A percentile compares a stretch with the other conserved stretches of the same genome.
phyloP scores from a whole-genome alignment of 2,329 filamentous ascomycete genomes.

The Fusarium newnesense region DNA sequence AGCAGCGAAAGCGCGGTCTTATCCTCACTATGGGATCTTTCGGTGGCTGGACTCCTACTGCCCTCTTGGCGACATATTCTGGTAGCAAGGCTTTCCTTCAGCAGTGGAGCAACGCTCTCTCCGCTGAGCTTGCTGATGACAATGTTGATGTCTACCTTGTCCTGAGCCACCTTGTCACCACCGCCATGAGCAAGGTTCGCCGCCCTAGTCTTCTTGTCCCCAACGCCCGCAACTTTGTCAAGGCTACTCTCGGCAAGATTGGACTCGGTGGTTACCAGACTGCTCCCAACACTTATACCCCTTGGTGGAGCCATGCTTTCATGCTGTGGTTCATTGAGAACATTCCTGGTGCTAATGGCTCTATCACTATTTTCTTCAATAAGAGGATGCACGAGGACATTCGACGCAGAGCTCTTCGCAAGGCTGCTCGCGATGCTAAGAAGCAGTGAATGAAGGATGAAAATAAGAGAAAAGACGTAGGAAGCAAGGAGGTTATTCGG shows the following conservation, averaged over 20 bases:
- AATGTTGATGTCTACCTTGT: conserved; percentile 92
- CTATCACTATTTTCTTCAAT: conserved; percentile 61
- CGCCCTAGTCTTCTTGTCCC: conserved; percentile 82
- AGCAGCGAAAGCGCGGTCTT: conserved; percentile 83
- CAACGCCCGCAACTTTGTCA: conserved; percentile 84
- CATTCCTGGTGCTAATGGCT: conserved; percentile 61
- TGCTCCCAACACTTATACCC: conserved; percentile 86
- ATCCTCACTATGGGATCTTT: conserved; percentile 98
- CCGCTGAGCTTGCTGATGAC: conserved; percentile 81
- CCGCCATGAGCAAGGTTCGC: conserved; percentile 96
- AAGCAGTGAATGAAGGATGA: conserved; percentile 58
- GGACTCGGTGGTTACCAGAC: conserved; percentile 83
- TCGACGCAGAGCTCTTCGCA: conserved; percentile 81
- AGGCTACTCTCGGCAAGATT: conserved; percentile 80
- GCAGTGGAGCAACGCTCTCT: conserved; percentile 91
- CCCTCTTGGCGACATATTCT: conserved; percentile 93
- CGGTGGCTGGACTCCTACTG: conserved; percentile 90
- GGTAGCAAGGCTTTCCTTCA: conserved; percentile 98
- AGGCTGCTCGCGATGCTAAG: conserved; percentile 84
- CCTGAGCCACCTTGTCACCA: conserved; percentile 91
- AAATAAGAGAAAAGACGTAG: not conserved
- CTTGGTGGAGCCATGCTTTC: conserved; percentile 90
- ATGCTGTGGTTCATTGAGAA: conserved; percentile 85
- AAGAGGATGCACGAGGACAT: conserved; percentile 83
- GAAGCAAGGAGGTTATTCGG: not conserved